Base-by-base conservation (phyloP, 164 flowering plant genomes). In the Nymphaea thermarum region DNA sequence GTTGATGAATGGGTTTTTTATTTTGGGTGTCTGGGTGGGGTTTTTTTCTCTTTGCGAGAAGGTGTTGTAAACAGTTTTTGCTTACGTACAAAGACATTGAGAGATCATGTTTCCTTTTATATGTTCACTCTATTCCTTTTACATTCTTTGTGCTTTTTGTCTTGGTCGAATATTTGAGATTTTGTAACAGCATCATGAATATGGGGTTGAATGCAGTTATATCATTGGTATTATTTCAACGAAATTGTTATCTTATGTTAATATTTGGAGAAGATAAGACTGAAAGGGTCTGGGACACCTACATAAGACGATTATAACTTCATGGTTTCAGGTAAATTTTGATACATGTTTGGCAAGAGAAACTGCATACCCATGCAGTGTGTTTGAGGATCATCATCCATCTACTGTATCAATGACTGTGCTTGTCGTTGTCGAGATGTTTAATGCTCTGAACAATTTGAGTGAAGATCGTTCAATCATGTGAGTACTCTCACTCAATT, bases 351-450 rank as follows among this genome's bases (percentile, higher is more conserved):
- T 92, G 66, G 77, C 81, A 3, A 85, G 97, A 78, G 87, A 88
- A 77, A 94, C 98, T 45, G 66, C 79, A 44, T 91, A 94, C 63
- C 86, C 96, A 17, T 94, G 99, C 79, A 88, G 86, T 69, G 72
- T 95, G 68, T 95, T 91, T 83, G 88, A 81, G 51, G 96, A 95
- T 75, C 86, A 85, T 25, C 99, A 87, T 79, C 96, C 99, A 47
- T 95, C 99, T 45, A 95, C 99, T 64, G 93, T 95, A 71, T 72
- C 99, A 65, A 95, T 95, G 99, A 95, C 98, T 43, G 99, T 95
- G 43, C 94, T 95, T 73, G 99, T 95, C 71, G 98, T 95, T 68
- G 99, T 95, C 68, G 99, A 95, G 81, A 95, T 95, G 99, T 95
- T 95, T 77, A 95, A 95, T 77, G 99, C 99, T 44, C 76, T 95